Base-by-base conservation (phyloP, 2,329 filamentous ascomycete genomes). In the Teratosphaeria nubilosa region DNA sequence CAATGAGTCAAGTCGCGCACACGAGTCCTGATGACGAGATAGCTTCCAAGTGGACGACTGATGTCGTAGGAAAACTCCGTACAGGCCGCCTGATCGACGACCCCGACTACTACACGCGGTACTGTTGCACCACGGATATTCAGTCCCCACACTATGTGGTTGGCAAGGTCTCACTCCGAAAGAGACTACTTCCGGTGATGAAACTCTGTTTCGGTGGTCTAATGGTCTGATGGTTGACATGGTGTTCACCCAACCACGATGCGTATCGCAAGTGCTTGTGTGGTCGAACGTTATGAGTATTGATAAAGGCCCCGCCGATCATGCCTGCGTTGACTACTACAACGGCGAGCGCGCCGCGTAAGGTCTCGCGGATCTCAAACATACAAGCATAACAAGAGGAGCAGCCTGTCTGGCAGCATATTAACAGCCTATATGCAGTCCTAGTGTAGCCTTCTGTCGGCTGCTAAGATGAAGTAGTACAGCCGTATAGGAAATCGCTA, bases 361-460 rank as follows among this genome's bases (percentile, higher is more conserved):
- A 41, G 34, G 14, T 14, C 34, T 41, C 16, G 34, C 34, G 5
- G 16, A 41, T 5, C 3, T 14, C 34, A 41, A 14, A n/a, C 13
- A 41, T 41, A 16, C 16, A 11, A 41, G 34, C 34, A 14, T 41
- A 41, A 14, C 34, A 14, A 41, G 34, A 41, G 10, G 5, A 41
- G 34, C 34, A 41, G 34, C 13, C 16, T n/a, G 34, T 41, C 34
- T 41, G 13, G 34, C 34, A 41, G 3, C 13, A 41, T 14, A 7
- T n/a, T 5, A 1, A 41, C 34, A 41, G 60, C 45, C 1, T 58
- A 59, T 52, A 55, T 77, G 3, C 69, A 77, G 53, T 67, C 68
- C 61, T 77, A 79, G 68, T 79, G 77, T 77, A 61, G 64, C 31
- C 58, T 65, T 0, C 60, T 72, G 4, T 60, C 56, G 4, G 41